Base-by-base conservation (phyloP, 164 flowering plant species). In the Stephania japonica region DNA sequence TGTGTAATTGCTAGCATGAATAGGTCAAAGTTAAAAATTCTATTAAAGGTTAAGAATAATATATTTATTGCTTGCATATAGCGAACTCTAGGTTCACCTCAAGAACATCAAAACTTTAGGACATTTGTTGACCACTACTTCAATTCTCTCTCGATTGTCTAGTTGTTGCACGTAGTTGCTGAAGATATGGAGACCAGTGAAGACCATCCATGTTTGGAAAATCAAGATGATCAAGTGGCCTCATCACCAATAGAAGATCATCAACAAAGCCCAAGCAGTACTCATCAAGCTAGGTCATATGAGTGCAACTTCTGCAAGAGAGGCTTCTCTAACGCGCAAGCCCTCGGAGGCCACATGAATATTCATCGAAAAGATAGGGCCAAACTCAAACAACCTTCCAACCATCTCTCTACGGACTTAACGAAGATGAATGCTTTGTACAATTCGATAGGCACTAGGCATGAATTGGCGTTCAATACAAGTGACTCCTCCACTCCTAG, bases 281-380 rank as follows among this genome's bases (percentile, higher is more conserved):
- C 53, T 71, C 75, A 68, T 64, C 79, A 72, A 42, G 72, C 50
- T 26, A 81, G 83, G 70, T 80, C 81, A 13, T 85, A 85, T 23
- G 86, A 79, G 73, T 85, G 88, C 73, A 79, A 49, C 25, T 84
- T 82, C 53, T 85, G 88, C 76, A 85, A 82, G 76, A 76, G 85
- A 76, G 86, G 86, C 6, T 85, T 85, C 76, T 71, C 85, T 7
- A 84, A 82, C 53, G 88, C 88, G 67, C 88, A 85, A 56, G 88
- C 88, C 0, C 75, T 85, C 27, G 88, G 88, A 6, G 88, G 88
- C 23, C 88, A 85, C 76, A 85, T 85, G 88, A 85, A 85, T 44
- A 82, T 85, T 61, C 88, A 85, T 63, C 67, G 88, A 9, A 81
- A 72, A 75, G 85, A 83, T 75, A 82, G 81, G 27, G 84, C 80